Evolutionary conservation across 1,284 basidiomycete genomes (phyloP), one percentile per base, ranked within the genome.

Genomic region (Mrakiaceae sp.): DNA sequence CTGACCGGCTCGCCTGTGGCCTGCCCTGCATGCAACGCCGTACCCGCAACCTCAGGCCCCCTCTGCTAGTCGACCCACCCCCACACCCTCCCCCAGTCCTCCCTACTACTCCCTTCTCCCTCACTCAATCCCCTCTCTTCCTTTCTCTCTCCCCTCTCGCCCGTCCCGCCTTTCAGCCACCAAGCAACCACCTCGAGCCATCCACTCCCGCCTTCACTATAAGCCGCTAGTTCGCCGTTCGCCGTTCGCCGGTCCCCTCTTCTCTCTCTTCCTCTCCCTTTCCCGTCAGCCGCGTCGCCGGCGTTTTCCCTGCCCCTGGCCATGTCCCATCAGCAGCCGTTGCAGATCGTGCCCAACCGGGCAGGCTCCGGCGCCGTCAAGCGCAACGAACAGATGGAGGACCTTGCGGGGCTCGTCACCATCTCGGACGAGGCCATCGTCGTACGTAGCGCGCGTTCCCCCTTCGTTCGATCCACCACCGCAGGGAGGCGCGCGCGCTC

Each of bases 351-450:
- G 7, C 48, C 59, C 11, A 40, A 50, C 42, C 48, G 59, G 6
- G 11, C 14, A n/a, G 59, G 47, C 59, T 43, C 59, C 8, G 39
- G 50, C 4, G 16, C 42, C 16, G 55, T 60, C 12, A 51, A 51
- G 40, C 50, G 44, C 12, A 64, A 60, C 60, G 64, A 66, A 50
- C 53, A 56, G 50, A 66, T 60, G 7, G 61, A 67, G 54, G 70
- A 72, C 67, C 68, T 72, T 51, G 64, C 69, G n/a, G 57, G 62
- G 12, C 70, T 71, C 3, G 66, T 69, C 10, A 66, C 69, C 2
- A 67, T 70, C 54, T 69, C 69, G 9, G 87, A 90, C 79, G 87
- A 90, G 74, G 80, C 84, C 73, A 84, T 90, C 72, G 85, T 88
- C 62, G 64, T 66, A 7, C 42, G 64, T 66, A 40, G 16, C 10